Percentiles rank a stretch among this genome's conserved stretches.
These are phyloP conservation scores for Macrophomina phaseolina DNA, from an alignment of 2,329 filamentous ascomycete species.

Conservation along the genomic window DNA sequence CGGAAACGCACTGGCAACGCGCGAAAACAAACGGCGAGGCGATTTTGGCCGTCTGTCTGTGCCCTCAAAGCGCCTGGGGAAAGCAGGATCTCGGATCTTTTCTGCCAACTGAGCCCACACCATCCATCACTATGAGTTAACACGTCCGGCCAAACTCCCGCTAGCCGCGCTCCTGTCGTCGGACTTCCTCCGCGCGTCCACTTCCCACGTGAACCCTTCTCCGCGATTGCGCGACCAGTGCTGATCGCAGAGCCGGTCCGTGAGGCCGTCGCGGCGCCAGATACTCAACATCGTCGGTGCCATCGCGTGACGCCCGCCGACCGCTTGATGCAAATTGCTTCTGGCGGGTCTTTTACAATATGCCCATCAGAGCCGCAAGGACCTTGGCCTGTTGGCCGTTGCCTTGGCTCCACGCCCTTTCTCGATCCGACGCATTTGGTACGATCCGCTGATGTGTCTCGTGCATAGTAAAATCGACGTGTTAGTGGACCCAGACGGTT, in stretches of 20 bases:
- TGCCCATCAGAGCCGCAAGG: not conserved
- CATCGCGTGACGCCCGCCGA: not conserved
- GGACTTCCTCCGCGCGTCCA: slow-evolving; percentile 4
- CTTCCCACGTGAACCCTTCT: slow-evolving; percentile 15
- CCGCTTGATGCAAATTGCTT: not conserved
- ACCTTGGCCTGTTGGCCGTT: not conserved
- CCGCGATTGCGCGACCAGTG: not conserved
- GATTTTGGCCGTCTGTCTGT: slow-evolving; percentile 16
- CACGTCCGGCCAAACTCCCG: not conserved
- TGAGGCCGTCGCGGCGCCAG: not conserved
- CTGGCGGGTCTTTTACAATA: not conserved
- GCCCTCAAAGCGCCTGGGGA: slow-evolving; percentile 8
- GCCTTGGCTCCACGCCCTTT: not conserved
- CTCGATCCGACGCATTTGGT: not conserved
- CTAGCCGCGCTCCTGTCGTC: not conserved
- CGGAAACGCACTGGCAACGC: slow-evolving; percentile 14
- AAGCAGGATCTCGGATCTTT: slow-evolving; percentile 17
- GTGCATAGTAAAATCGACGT: slow-evolving; percentile 4
- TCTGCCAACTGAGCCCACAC: not conserved
- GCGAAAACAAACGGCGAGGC: slow-evolving; percentile 9
- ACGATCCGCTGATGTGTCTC: slow-evolving; percentile 11
- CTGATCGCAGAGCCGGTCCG: not conserved
- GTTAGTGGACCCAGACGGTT: slow-evolving; percentile 1
- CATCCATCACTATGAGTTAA: slow-evolving; percentile 14
- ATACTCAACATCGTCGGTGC: not conserved